These are phyloP conservation scores for Solanum chmielewskii DNA, from an alignment of 257 asterid genomes.

Conservation along the genomic window DNA sequence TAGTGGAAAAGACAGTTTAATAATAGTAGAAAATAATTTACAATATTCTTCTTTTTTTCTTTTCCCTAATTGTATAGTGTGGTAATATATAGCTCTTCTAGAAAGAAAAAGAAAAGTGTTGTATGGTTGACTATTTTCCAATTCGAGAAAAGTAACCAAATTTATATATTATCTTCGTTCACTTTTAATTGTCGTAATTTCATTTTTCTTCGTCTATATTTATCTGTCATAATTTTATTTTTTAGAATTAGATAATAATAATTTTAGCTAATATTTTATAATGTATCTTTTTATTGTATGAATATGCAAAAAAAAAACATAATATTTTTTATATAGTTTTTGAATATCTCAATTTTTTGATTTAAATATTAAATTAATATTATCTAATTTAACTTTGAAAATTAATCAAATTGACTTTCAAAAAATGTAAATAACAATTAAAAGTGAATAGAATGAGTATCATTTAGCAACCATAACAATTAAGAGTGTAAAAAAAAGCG, in stretches of 20 bases:
- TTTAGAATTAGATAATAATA: too few species aligned
- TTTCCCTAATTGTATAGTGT: background rate
- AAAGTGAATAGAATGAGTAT: accelerated
- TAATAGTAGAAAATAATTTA: background rate
- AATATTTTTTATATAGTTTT: accelerated
- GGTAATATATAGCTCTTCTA: background rate
- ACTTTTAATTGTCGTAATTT: background rate
- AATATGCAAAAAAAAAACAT: too few species aligned
- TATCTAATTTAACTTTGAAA: too few species aligned
- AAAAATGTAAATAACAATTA: too few species aligned
- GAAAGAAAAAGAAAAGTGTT: background rate
- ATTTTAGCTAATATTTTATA: too few species aligned
- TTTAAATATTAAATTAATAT: too few species aligned
- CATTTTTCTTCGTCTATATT: too few species aligned
- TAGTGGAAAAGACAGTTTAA: background rate
- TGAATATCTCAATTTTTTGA: too few species aligned
- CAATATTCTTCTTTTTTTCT: background rate
- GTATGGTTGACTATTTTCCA: background rate
- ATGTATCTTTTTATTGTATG: too few species aligned
- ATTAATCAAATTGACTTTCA: too few species aligned
- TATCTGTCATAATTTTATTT: too few species aligned
- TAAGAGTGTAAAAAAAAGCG: background rate
- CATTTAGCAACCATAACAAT: background rate
- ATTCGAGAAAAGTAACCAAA: background rate
- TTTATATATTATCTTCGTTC: background rate